phyloP scores from a whole-genome alignment of 441 rosid species.

The Isatis lusitanica region DNA sequence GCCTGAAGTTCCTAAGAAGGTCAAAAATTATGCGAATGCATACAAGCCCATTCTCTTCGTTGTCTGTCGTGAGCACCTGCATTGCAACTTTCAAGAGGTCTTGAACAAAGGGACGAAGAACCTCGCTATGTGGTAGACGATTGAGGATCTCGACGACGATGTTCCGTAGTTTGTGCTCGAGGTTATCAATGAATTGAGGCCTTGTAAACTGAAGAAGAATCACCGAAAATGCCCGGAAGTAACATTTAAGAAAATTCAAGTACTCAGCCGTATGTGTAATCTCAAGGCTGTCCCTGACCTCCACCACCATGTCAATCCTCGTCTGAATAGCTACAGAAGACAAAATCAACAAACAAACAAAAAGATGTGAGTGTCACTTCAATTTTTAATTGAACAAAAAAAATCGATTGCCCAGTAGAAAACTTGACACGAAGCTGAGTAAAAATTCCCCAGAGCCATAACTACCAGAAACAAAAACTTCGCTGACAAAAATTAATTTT shows the following conservation, averaged over 20 bases:
- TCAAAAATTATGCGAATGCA: constrained; percentile 97
- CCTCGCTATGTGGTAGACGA: constrained; percentile 97
- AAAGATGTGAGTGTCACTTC: not conserved
- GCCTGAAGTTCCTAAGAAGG: constrained; percentile 91
- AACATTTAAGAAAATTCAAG: constrained; percentile 87
- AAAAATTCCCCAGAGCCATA: not conserved
- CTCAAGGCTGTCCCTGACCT: constrained; percentile 94
- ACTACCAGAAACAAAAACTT: not conserved
- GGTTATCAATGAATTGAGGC: constrained; percentile 81
- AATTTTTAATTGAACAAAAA: not conserved
- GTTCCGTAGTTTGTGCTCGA: constrained; percentile 91
- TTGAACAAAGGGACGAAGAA: constrained; percentile 97
- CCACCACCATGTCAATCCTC: constrained; percentile 92
- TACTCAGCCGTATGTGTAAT: constrained; percentile 95
- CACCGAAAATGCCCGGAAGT: constrained; percentile 81
- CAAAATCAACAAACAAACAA: not conserved
- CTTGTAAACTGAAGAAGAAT: constrained; percentile 82
- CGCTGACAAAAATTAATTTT: not conserved
- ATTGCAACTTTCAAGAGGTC: constrained; percentile 95
- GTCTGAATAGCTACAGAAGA: constrained; percentile 64
- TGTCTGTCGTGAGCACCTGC: constrained; percentile 93
- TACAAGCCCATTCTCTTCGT: constrained; percentile 93
- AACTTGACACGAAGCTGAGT: not conserved
- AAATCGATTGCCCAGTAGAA: not conserved
- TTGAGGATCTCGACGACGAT: constrained; percentile 88